Evolutionary conservation across 73 alveolate genomes (phyloP), one percentile per base, ranked within the genome.

Genomic region (Diophrys appendiculata): DNA sequence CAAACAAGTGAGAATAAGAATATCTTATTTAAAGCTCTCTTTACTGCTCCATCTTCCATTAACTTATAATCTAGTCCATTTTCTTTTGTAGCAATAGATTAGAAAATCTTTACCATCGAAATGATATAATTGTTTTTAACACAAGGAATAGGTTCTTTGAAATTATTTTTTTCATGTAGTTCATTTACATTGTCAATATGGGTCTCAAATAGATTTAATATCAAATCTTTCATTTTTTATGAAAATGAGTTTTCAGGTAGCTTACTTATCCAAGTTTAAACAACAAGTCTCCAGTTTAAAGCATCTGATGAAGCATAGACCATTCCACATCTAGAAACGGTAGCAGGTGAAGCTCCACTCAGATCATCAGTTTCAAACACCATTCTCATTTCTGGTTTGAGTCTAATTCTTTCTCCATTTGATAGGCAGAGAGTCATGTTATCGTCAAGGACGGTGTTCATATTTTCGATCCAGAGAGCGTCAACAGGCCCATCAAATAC

Each of bases 401-500:
- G 90, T 89, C 92, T 94, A 69, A 97, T 95, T 76, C 98, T 90
- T 52, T 96, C 98, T n/a, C 97, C 97, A 76, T 93, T 93, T 1
- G 98, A 95, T 69, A 97, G 88, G 79, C 99, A 97, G 14, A 97
- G 95, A 80, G 97, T 98, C 96, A 96, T 93, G 77, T 98, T 95
- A 84, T 98, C 99, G 88, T 98, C 99, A 68, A 98, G 96, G 72
- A 98, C 99, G 13, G 99, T 93, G 84, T 97, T 96, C 99, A 97
- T 95, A 88, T 96, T 97, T 76, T 97, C 99, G 71, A 96, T 95
- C 99, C 99, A 97, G 8, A 94, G 77, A 0, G 99, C 97, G 80
- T 97, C 99, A 18, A 97, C 99, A 5, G 99, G 99, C 0, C 99
- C 99, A 92, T 97, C 99, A 75, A 97, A 97, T n/a, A 97, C 88